Conservation (phyloP, 306 rosid genomes). For the Datisca glomerata region DNA sequence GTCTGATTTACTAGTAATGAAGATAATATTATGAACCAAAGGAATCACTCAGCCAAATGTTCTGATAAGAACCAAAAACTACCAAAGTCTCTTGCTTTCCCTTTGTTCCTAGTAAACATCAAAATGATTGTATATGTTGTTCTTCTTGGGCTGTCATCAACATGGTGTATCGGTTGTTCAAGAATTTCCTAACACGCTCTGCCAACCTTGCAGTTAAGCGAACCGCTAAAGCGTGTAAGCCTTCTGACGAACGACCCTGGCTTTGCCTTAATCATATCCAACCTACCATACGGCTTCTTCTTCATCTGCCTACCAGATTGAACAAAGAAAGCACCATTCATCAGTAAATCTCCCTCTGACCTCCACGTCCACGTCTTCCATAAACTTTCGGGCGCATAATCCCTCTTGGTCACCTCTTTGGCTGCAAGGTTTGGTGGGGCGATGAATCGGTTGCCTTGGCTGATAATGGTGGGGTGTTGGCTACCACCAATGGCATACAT, state of each 20-base stretch:
- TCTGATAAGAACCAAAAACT: too few species aligned
- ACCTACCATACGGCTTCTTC: neutral
- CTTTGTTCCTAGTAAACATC: too few species aligned
- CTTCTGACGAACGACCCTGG: slow-evolving; percentile 27
- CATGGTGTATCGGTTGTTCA: too few species aligned
- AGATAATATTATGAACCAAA: too few species aligned
- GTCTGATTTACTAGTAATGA: too few species aligned
- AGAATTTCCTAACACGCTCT: slow-evolving; percentile 14
- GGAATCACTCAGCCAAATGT: too few species aligned
- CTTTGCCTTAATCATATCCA: slow-evolving; percentile 30
- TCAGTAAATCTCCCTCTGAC: slow-evolving; percentile 34
- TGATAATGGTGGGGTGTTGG: slow-evolving; percentile 50
- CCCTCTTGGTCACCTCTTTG: slow-evolving; percentile 39
- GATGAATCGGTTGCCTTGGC: slow-evolving; percentile 76
- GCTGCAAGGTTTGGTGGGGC: slow-evolving; percentile 46
- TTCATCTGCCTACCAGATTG: slow-evolving; percentile 22
- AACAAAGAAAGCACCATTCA: slow-evolving; percentile 43
- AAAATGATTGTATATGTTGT: too few species aligned
- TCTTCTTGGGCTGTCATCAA: neutral
- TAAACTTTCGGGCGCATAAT: slow-evolving; percentile 5
- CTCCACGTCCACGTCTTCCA: slow-evolving; percentile 58
- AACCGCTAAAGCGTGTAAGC: slow-evolving; percentile 33
- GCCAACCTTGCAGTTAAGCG: slow-evolving; percentile 23
- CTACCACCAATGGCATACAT: slow-evolving; percentile 93
- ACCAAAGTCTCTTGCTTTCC: too few species aligned